A percentile compares a stretch with the other conserved stretches of the same genome.
Conservation (phyloP, 1,284 basidiomycete species). For the Trichosporon asahii region DNA sequence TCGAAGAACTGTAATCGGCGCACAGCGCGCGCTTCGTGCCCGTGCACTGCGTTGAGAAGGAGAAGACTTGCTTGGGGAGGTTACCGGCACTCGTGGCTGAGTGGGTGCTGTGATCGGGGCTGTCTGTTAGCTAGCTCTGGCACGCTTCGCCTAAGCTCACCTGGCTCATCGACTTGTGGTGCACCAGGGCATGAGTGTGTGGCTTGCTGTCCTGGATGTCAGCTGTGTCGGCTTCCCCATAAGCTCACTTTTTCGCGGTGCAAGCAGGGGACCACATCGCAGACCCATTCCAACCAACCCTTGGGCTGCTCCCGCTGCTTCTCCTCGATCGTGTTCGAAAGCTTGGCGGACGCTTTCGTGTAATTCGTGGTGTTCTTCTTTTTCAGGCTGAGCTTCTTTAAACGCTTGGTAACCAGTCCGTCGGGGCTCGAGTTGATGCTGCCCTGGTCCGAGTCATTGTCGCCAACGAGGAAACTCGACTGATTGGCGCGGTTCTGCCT, state of each 20-base stretch:
- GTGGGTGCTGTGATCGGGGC: not conserved
- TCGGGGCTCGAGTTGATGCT: not conserved
- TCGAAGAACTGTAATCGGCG: not conserved
- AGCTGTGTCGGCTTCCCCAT: not conserved
- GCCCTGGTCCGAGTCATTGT: constrained; percentile 2
- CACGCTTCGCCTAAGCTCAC: not conserved
- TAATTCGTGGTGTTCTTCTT: not conserved
- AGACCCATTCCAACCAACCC: not conserved
- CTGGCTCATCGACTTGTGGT: not conserved
- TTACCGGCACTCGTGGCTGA: constrained; percentile 5
- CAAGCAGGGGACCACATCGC: not conserved
- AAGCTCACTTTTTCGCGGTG: not conserved
- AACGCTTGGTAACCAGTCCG: not conserved
- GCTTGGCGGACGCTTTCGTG: not conserved
- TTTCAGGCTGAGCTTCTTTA: not conserved
- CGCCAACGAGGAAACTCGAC: not conserved
- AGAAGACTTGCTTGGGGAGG: not conserved
- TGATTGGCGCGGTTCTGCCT: not conserved
- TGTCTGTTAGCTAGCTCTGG: not conserved
- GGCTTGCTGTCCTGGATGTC: not conserved
- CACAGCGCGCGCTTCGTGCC: not conserved
- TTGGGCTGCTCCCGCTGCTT: not conserved
- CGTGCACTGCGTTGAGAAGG: not conserved
- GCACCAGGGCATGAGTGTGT: not conserved
- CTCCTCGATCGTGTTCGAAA: not conserved